phyloP scores from a whole-genome alignment of 306 rosid genomes.

The Alnus rubra region DNA sequence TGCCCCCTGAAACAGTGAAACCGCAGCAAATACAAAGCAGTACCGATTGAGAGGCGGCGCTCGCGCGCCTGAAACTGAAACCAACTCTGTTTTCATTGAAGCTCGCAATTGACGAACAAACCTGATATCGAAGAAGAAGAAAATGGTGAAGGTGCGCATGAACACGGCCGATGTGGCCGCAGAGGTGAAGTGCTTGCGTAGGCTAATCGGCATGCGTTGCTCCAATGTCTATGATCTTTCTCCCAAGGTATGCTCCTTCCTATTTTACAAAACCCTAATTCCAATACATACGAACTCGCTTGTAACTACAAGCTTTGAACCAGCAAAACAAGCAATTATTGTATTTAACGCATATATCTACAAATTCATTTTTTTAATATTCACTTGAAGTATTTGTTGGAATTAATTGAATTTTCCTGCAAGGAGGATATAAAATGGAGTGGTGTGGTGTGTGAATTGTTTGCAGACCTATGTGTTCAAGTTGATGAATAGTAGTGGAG shows the following conservation, averaged over 20 bases:
- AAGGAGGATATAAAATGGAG: not conserved
- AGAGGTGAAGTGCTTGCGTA: constrained; percentile 84
- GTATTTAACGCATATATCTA: not conserved
- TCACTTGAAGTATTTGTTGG: not conserved
- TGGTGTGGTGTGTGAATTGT: not conserved
- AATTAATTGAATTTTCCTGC: not conserved
- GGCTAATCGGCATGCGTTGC: constrained; percentile 95
- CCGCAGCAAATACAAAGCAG: too few species aligned
- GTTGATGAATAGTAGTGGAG: constrained; percentile 92
- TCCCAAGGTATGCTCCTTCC: constrained; percentile 59
- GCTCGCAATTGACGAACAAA: constrained; percentile 10
- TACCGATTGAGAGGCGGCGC: too few species aligned
- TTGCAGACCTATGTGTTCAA: constrained; percentile 86
- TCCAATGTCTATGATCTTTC: constrained; percentile 93
- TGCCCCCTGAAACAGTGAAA: too few species aligned
- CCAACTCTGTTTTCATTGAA: not conserved
- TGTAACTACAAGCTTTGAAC: not conserved
- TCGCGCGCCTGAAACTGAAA: not conserved
- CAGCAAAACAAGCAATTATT: not conserved
- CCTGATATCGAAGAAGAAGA: constrained; percentile 6
- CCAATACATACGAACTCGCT: not conserved
- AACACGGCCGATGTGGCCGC: constrained; percentile 99
- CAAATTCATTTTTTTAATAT: not conserved
- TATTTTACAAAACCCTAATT: not conserved
- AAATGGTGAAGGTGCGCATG: constrained; percentile 99